A percentile compares a stretch with the other conserved stretches of the same genome.
Evolutionary conservation across 331 rosid species (phyloP).

Genomic region (Dryas integrifolia): DNA sequence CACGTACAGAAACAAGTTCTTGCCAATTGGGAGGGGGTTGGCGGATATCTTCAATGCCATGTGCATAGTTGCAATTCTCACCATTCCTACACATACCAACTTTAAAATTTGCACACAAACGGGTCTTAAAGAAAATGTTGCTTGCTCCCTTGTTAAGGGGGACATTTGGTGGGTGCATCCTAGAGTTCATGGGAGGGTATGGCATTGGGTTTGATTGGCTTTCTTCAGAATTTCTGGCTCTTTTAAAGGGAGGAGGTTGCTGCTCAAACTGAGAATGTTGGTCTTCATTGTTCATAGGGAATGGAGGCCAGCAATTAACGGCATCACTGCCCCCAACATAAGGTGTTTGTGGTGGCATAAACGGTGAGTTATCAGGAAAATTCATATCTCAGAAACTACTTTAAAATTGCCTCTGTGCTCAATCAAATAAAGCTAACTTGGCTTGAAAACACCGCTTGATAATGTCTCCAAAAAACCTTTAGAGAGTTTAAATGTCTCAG

Average conservation of each 20-base stretch:
- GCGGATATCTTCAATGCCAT: constrained; percentile 81
- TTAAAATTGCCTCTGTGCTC: not conserved
- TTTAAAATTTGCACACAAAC: constrained; percentile 66
- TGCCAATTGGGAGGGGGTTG: constrained; percentile 97
- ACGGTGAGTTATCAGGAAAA: constrained; percentile 48
- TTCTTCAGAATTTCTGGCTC: constrained; percentile 56
- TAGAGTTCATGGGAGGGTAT: constrained; percentile 29
- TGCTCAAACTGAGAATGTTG: constrained; percentile 45
- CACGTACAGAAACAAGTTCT: constrained; percentile 55
- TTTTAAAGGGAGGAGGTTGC: constrained; percentile 46
- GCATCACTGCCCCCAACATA: constrained; percentile 50
- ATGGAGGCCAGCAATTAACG: constrained; percentile 55
- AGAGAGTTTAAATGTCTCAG: not conserved
- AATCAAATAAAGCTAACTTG: constrained; percentile 20
- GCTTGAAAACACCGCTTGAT: not conserved
- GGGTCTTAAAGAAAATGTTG: constrained; percentile 84
- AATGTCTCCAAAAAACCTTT: not conserved
- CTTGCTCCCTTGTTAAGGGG: constrained; percentile 49
- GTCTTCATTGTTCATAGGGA: constrained; percentile 43
- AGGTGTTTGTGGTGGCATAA: constrained; percentile 37
- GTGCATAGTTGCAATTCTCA: constrained; percentile 85
- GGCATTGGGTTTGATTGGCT: constrained; percentile 32
- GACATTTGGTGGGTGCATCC: constrained; percentile 38
- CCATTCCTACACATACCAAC: constrained; percentile 78
- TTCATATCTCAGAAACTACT: constrained; percentile 42